Evolutionary conservation across 1,139 yeast genomes (phyloP).

Genomic region (Suhomyces taliae): DNA sequence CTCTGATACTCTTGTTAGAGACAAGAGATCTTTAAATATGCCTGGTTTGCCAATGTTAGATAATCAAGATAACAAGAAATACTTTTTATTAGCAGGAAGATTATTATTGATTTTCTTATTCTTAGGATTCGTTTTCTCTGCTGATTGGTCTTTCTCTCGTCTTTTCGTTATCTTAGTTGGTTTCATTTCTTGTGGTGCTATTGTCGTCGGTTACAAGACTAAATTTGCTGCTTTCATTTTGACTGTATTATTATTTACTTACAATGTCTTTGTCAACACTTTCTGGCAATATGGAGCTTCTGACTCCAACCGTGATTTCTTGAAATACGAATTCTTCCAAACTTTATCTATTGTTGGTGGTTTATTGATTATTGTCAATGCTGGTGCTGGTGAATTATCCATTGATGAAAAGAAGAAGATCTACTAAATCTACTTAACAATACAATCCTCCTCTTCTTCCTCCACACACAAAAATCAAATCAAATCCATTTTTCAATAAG

Average conservation of each 20-base stretch:
- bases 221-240: slow-evolving; percentile 82
- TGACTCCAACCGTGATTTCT: slow-evolving; percentile 82
- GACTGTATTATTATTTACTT: slow-evolving; percentile 70
- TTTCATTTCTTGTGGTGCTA: slow-evolving; percentile 69
- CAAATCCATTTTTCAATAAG: too few species aligned
- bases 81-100: slow-evolving; percentile 86
- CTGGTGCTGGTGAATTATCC: slow-evolving; percentile 95
- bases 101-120: slow-evolving; percentile 81
- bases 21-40: slow-evolving; percentile 66
- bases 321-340: slow-evolving; percentile 93
- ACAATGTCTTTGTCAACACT: slow-evolving; percentile 79
- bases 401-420: slow-evolving; percentile 96
- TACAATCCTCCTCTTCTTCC: not conserved
- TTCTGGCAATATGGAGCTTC: slow-evolving; percentile 78
- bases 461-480: too few species aligned
- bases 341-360: slow-evolving; percentile 96
- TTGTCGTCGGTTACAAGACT: slow-evolving; percentile 91
- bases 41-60: slow-evolving; percentile 91
- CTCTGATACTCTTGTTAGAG: slow-evolving; percentile 85
- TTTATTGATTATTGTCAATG: slow-evolving; percentile 80
- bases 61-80: slow-evolving; percentile 81
- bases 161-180: slow-evolving; percentile 70
- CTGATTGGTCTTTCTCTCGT: slow-evolving; percentile 70
- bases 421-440: slow-evolving; percentile 41
- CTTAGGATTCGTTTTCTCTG: slow-evolving; percentile 79